A percentile compares a stretch with the other conserved stretches of the same genome.
Conservation (phyloP, 306 rosid genomes). For the Phaseolus lunatus region DNA sequence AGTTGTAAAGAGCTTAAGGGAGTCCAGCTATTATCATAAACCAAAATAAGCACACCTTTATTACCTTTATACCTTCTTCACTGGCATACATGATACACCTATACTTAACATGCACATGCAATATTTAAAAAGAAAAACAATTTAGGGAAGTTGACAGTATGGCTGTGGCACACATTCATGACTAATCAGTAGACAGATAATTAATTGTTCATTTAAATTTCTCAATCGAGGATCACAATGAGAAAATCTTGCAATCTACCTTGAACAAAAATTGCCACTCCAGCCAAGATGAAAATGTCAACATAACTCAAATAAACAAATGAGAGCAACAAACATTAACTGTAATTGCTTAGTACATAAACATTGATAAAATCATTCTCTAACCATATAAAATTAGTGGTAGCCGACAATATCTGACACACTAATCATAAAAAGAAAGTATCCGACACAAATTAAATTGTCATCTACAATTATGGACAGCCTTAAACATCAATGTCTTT, state of each 20-base stretch:
- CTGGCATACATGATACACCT: not conserved
- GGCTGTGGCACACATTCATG: not conserved
- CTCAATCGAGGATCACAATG: not conserved
- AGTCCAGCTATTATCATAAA: not conserved
- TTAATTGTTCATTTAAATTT: not conserved
- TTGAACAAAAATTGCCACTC: not conserved
- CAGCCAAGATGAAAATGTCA: not conserved
- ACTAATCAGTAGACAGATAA: not conserved
- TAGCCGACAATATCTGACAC: not conserved
- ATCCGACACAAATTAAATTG: not conserved
- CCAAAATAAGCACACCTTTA: not conserved
- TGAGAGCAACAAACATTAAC: not conserved
- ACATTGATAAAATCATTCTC: not conserved
- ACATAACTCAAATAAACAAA: not conserved
- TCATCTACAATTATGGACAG: not conserved
- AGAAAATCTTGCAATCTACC: not conserved
- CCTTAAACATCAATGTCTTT: not conserved
- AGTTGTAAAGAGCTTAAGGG: not conserved
- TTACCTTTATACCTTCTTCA: not conserved
- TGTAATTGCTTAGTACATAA: not conserved
- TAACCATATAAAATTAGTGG: not conserved
- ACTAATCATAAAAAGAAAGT: not conserved
- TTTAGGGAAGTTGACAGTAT: not conserved
- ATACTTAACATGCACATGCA: not conserved
- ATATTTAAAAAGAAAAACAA: no score